phyloP scores from a whole-genome alignment of 2,329 filamentous ascomycete genomes.

The Aquanectria penicillioides region DNA sequence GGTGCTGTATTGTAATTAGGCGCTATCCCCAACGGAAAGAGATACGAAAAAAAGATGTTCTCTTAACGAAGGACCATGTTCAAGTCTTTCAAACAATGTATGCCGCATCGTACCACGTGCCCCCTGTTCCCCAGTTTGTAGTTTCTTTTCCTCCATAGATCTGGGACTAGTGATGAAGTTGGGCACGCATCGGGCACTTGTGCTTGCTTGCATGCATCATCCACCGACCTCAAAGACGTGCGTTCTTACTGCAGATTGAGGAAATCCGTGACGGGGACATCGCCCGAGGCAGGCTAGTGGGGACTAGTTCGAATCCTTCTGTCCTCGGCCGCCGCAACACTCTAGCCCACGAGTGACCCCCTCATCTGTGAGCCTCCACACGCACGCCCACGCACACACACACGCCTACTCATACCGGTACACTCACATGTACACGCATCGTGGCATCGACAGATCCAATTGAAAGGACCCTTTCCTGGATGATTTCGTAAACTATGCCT shows the following conservation, averaged over 20 bases:
- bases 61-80: slow-evolving; percentile 10
- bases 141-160: not conserved
- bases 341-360: not conserved
- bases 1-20: slow-evolving; percentile 43
- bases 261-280: slow-evolving; percentile 24
- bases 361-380: not conserved
- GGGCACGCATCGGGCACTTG: slow-evolving; percentile 37
- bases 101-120: not conserved
- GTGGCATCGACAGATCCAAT: no score
- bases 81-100: not conserved
- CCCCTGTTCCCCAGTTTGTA: not conserved
- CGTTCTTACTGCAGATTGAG: slow-evolving; percentile 34
- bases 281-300: slow-evolving; percentile 7
- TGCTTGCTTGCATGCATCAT: slow-evolving; percentile 29
- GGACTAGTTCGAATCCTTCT: slow-evolving; percentile 13
- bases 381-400: no score
- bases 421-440: no score
- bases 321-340: not conserved
- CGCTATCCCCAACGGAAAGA: slow-evolving; percentile 34
- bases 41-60: slow-evolving; percentile 39
- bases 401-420: no score
- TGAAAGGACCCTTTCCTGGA: not conserved
- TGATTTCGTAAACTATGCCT: slow-evolving; percentile 28
- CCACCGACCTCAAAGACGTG: slow-evolving; percentile 22
- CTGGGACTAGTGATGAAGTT: slow-evolving; percentile 14